Base-by-base conservation (phyloP, 768 basidiomycete species). In the Tricholoma sp. region DNA sequence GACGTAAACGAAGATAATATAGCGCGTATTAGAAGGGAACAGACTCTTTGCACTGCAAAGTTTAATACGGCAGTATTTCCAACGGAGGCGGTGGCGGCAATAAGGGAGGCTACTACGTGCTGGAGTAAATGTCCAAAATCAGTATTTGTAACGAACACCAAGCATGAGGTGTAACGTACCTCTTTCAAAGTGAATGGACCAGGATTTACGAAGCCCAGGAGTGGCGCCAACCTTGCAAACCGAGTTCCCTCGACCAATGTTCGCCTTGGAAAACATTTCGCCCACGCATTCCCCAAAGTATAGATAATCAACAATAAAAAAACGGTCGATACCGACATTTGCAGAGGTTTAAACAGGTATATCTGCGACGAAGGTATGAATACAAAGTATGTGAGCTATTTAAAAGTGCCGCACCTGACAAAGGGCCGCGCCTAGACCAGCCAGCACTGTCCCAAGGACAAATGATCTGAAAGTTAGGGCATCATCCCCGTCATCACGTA, bases 121-220 rank as follows among this genome's bases (percentile, higher is more conserved):
- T 86, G 55, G 47, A n/a, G 13, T 53, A 53, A 48, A 13, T 20
- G n/a, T 5, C 29, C 6, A 32, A 39, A 15, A 33, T 47, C 47
- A 6, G 42, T 15, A 49, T 32, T 6, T 15, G 34, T 0, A 28
- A n/a, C 37, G 20, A 18, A 24, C 24, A 24, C 24, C 24, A 24
- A 24, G 24, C 28, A 33, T 9, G 15, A 15, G 50, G 59, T 32
- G 9, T 28, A 7, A 60, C 72, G 13, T 8, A 82, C 83, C 75
- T 86, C 83, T 60, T 86, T 85, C 53, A 86, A 60, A 6, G 65
- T 64, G 61, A 84, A 85, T n/a, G 73, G 68, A 0, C 81, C 81
- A 11, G 83, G 84, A 57, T 85, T 85, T 61, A 85, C 67, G 56
- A 82, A 76, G 33, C 72, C 69, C 10, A 82, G 53, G 17, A 75